phyloP scores from a whole-genome alignment of 2,329 filamentous ascomycete species.

The Diaporthe sp. region DNA sequence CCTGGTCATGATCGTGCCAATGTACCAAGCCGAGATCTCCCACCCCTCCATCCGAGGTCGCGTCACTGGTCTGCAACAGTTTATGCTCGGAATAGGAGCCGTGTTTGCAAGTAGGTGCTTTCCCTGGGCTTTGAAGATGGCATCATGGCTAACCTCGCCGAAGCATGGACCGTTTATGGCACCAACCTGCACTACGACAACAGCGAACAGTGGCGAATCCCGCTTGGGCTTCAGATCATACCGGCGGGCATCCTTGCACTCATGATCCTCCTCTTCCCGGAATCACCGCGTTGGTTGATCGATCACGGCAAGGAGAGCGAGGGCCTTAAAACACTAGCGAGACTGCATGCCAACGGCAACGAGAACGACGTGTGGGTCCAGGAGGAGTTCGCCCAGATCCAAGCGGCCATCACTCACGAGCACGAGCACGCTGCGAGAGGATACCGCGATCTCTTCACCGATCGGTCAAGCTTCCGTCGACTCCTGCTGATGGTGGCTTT shows the following conservation, averaged over 20 bases:
- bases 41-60: conserved; percentile 5
- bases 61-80: not conserved
- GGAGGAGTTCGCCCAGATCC: conserved; percentile 28
- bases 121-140: not conserved
- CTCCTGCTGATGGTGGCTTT: conserved; percentile 1
- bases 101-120: conserved; percentile 8
- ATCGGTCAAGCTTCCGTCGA: conserved; percentile 22
- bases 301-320: conserved; percentile 24
- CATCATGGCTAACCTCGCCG: not conserved
- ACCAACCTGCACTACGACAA: conserved; percentile 1
- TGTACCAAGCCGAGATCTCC: conserved; percentile 13
- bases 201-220: conserved; percentile 30
- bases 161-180: conserved; percentile 23
- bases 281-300: conserved; percentile 32
- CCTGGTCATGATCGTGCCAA: conserved; percentile 23
- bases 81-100: conserved; percentile 10
- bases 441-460: conserved; percentile 18
- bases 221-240: conserved; percentile 36
- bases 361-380: conserved; percentile 20
- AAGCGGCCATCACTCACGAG: conserved; percentile 26
- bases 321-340: conserved; percentile 6
- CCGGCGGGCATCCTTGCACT: conserved; percentile 23
- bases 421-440: conserved; percentile 14
- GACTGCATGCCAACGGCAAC: conserved; percentile 30
- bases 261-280: conserved; percentile 31